Base-by-base conservation (phyloP, 1,139 yeast species). In the Diutina catenulata region DNA sequence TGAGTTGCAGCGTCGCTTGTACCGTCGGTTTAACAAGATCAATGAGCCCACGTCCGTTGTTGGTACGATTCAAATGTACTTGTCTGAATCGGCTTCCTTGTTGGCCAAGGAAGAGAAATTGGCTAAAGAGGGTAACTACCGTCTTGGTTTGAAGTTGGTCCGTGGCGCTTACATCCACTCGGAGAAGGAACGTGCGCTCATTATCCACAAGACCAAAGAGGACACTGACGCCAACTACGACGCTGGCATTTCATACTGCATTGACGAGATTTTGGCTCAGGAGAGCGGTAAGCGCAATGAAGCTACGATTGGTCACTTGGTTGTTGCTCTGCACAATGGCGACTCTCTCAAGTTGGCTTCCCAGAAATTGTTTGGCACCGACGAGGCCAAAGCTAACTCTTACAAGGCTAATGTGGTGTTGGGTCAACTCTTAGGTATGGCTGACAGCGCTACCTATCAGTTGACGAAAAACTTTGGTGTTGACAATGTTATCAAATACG, bases 141-240 rank as follows among this genome's bases (percentile, higher is more conserved):
- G 82, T 52, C 62, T 87, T 44, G 97, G 95, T 16, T 68, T 87
- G 63, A 91, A 91, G 59, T 70, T 91, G 41, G 98, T 91, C n/a
- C 76, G 98, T 57, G 98, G 98, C 45, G 98, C 98, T 6, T 91
- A 91, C 62, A 76, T 88, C 45, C 96, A 88, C 56, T 76, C 94
- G 3, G 97, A 91, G 61, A 73, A 80, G 33, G 67, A 80, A 46
- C 70, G 96, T 51, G 47, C 56, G 39, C 48, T 58, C 11, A 77
- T 84, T 27, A 83, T 91, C 45, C 93, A 80, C 60, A 64, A 68
- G 47, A 73, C 84, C 36, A 87, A 88, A 59, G 70, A 66, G 43
- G 88, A 74, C 44, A 67, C 95, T n/a, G 96, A 87, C 53, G 49
- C 47, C 10, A 77, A 79, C 52, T 91, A 80, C 62, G 76, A 91